Evolutionary conservation across 2,329 filamentous ascomycete genomes (phyloP), one percentile per base, ranked within the genome.

Genomic region (Grosmannia serpens): DNA sequence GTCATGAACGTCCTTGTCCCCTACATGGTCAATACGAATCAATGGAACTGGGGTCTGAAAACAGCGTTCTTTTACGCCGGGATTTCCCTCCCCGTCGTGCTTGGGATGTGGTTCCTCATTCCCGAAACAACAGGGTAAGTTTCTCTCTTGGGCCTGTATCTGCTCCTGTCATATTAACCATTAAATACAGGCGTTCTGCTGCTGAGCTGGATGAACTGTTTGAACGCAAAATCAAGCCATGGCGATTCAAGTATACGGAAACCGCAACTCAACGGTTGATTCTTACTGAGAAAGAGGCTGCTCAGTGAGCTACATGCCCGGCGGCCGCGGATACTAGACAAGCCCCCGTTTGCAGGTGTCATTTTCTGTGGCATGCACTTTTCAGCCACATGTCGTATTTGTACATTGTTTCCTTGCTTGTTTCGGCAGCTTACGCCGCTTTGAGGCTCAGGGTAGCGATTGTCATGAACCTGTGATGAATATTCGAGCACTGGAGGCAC

Each of bases 21-120:
- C 0, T 70, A 68, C 56, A 71, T 70, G 67, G 61, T 71, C 9
- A 70, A 70, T 26, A 61, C 60, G 1, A 64, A 67, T 22, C 61
- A 68, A 54, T 69, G 67, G 58, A 64, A 68, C 49, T 71, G 67
- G 68, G 66, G 66, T 0, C 65, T 68, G 38, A 70, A 70, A 55
- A 66, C 69, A 0, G 68, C 66, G 9, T 70, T 67, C 57, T 65
- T 72, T 24, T 71, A 67, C 50, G 67, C 62, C 6, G 62, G 64
- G 1, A 47, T 65, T 1, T 53, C 53, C 31, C 27, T 58, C 20
- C 56, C 53, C 1, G 59, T 47, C 20, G 24, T 47, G 4, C 33
- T 56, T 31, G 58, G 55, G 17, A 55, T 56, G 47, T 61, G 58
- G 56, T 50, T 59, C 29, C 35, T 59, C 4, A 54, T 61, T 44